Conservation (phyloP, 495 filamentous ascomycete species). For the Acidomyces sp. region DNA sequence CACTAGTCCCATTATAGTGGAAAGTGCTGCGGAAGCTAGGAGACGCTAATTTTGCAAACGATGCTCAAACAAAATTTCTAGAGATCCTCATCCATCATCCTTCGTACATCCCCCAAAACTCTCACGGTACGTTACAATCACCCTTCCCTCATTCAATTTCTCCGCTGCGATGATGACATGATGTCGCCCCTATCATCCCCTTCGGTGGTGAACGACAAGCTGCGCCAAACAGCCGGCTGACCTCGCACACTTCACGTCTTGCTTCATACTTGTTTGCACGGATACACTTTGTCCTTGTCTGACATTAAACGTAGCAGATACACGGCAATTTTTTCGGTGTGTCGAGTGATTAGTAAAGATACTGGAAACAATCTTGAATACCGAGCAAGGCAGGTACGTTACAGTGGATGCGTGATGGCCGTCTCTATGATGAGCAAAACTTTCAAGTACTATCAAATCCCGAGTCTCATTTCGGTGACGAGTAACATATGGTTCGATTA, state of each 20-base stretch:
- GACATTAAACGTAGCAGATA: background rate
- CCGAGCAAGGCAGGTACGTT: too few species aligned
- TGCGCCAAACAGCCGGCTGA: constrained; percentile 68
- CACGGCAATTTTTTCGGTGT: constrained; percentile 4
- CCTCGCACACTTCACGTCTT: background rate
- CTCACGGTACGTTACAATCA: too few species aligned
- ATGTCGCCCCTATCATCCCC: constrained; percentile 22
- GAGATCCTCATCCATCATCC: too few species aligned
- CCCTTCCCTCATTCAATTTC: background rate
- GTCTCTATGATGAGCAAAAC: constrained; percentile 46
- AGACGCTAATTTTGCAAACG: too few species aligned
- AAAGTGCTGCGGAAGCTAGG: too few species aligned
- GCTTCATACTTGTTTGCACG: background rate
- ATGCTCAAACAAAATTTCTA: too few species aligned
- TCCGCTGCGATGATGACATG: constrained; percentile 16
- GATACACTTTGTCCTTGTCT: constrained; percentile 9
- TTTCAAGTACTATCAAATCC: constrained; percentile 57
- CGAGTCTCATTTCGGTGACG: constrained; percentile 39
- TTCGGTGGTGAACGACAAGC: constrained; percentile 71
- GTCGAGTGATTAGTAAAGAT: constrained; percentile 5
- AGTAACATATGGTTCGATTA: constrained; percentile 42
- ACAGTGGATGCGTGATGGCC: too few species aligned
- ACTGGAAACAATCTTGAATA: constrained; percentile 14
- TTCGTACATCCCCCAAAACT: too few species aligned
- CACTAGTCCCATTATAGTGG: too few species aligned